phyloP scores from a whole-genome alignment of 495 filamentous ascomycete genomes.

The Trichodelitschia bisporula region DNA sequence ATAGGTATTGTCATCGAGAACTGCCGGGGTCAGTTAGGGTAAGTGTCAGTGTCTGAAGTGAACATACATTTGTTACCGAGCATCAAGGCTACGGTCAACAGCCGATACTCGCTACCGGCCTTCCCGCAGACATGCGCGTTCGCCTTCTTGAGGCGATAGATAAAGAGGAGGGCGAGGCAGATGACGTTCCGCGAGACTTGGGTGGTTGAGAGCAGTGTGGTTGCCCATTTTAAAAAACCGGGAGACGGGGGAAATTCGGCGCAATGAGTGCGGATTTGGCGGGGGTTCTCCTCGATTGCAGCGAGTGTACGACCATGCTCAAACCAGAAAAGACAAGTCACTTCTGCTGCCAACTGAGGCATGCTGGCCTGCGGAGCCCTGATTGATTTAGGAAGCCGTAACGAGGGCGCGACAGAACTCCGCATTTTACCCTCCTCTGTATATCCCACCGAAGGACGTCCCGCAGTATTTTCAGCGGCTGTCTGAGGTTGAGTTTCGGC shows the following conservation, averaged over 20 bases:
- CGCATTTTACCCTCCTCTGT: no score
- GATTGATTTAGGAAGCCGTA: slow-evolving; percentile 8
- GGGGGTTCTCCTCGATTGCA: slow-evolving; percentile 39
- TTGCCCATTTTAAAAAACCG: slow-evolving; percentile 85
- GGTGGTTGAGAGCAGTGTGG: slow-evolving; percentile 72
- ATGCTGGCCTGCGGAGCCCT: slow-evolving; percentile 9
- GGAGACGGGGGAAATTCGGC: slow-evolving; percentile 48
- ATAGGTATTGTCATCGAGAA: slow-evolving; percentile 96
- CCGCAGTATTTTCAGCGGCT: no score
- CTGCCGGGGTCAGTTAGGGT: slow-evolving; percentile 17
- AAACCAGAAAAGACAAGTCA: slow-evolving; percentile 94
- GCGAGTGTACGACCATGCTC: slow-evolving; percentile 59
- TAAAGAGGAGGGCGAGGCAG: slow-evolving; percentile 70
- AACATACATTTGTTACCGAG: slow-evolving; percentile 85
- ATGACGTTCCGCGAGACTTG: slow-evolving; percentile 96
- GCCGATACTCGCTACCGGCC: slow-evolving; percentile 80
- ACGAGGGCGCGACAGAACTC: slow-evolving; percentile 6
- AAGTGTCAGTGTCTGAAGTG: no score
- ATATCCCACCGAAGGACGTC: no score
- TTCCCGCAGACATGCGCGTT: slow-evolving; percentile 76
- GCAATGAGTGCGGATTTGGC: slow-evolving; percentile 15
- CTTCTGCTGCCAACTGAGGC: slow-evolving; percentile 10
- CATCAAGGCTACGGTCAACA: slow-evolving; percentile 94
- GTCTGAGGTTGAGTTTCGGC: no score
- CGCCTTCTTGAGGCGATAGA: slow-evolving; percentile 75